Evolutionary conservation across 306 rosid species (phyloP), one percentile per base, ranked within the genome.

Genomic region (Quillaja saponaria): DNA sequence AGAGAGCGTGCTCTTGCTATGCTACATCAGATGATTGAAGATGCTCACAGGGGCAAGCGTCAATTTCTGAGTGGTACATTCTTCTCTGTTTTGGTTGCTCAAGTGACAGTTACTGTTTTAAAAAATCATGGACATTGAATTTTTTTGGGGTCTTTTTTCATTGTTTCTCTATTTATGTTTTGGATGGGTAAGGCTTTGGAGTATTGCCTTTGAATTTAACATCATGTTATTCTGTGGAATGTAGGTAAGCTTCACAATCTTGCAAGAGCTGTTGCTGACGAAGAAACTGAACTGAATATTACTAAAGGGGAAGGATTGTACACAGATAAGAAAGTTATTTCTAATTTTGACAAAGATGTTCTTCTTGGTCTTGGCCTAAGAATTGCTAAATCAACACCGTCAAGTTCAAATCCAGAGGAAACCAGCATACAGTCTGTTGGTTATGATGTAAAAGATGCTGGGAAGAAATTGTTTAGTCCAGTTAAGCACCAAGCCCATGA

Each of bases 191-290:
- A 61, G 55, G 38, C 33, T 65, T 52, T 66, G 8, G 40, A 50
- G 53, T 34, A 9, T 8, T 70, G 58, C 56, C n/a, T 34, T 50
- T 64, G 53, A 47, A 71, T 50, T 72, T 42, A 47, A 78, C 63
- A 21, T 55, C 20, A 68, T 34, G 66, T 73, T 62, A 52, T 55
- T 20, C 41, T 45, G 55, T 64, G 58, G 55, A 73, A 60, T 75
- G 52, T 64, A 91, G 98, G 98, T 76, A 91, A 91, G 79, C 98
- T 91, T 67, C 98, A 91, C 69, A 91, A 91, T 75, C 91, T 91
- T 72, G 95, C 98, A 71, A 86, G 98, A 80, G 98, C 98, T 76
- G 83, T 91, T 47, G 83, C 95, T 34, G 98, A 91, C 81, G 98
- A 91, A 75, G 97, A 90, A 82, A 73, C 86, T 58, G 95, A 88